These are phyloP conservation scores for Hortaea sp. DNA, from an alignment of 2,329 filamentous ascomycete genomes.

Conservation along the genomic window DNA sequence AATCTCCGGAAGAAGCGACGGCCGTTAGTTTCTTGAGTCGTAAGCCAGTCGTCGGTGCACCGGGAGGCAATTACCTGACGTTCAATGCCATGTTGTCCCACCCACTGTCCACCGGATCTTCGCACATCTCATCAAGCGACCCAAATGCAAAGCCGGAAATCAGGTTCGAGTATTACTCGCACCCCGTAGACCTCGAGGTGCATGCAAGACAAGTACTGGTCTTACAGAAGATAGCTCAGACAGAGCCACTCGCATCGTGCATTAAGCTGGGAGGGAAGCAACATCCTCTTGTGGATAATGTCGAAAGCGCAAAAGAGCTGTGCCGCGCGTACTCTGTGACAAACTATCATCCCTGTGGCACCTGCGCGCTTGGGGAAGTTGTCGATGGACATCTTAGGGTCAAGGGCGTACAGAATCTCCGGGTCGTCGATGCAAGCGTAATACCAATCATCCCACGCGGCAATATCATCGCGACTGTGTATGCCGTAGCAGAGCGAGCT, in stretches of 20 bases:
- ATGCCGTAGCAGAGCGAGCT: slow-evolving; percentile 23
- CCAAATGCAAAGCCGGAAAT: slow-evolving; percentile 13
- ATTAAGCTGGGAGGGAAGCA: slow-evolving; percentile 10
- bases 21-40: slow-evolving; percentile 10
- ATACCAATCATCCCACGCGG: slow-evolving; percentile 20
- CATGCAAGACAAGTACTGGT: slow-evolving; percentile 19
- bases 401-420: slow-evolving; percentile 26
- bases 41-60: slow-evolving; percentile 4
- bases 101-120: slow-evolving; percentile 17
- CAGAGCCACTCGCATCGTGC: slow-evolving; percentile 27
- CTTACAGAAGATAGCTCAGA: slow-evolving; percentile 31
- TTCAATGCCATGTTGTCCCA: slow-evolving; percentile 11
- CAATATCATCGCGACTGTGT: slow-evolving; percentile 20
- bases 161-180: slow-evolving; percentile 19
- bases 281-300: slow-evolving; percentile 3
- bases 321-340: slow-evolving; percentile 7
- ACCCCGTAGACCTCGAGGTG: slow-evolving; percentile 17
- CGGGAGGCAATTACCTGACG: slow-evolving; percentile 11
- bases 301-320: slow-evolving; percentile 15
- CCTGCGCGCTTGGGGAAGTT: slow-evolving; percentile 31
- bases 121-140: slow-evolving; percentile 16
- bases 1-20: slow-evolving; percentile 13
- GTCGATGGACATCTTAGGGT: slow-evolving; percentile 29
- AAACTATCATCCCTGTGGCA: slow-evolving; percentile 33
- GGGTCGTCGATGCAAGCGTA: slow-evolving; percentile 28